Evolutionary conservation across 176 grass and related monocot genomes (phyloP).

Genomic region (Rhynchospora breviuscula): DNA sequence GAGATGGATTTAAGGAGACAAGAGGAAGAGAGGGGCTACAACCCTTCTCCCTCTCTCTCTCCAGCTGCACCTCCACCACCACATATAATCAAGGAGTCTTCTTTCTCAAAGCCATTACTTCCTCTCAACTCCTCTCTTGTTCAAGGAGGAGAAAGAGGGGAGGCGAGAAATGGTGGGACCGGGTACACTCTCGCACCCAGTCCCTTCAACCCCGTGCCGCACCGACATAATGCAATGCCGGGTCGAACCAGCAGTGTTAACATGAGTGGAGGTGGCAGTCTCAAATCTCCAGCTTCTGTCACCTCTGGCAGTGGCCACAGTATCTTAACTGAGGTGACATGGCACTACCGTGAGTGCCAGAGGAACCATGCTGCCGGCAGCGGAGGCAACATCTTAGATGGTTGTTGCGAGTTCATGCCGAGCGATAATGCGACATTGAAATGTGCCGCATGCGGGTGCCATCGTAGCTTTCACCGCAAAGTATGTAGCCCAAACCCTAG

Average conservation of each 20-base stretch:
- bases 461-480: slow-evolving; percentile 96
- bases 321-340: slow-evolving; percentile 15
- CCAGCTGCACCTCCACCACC: slow-evolving; percentile 17
- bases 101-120: slow-evolving; percentile 61
- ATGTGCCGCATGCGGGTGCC: slow-evolving; percentile 90
- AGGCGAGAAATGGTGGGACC: slow-evolving; percentile 7
- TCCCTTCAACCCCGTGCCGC: slow-evolving; percentile 14
- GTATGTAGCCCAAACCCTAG: slow-evolving; percentile 25
- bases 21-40: slow-evolving; percentile 17
- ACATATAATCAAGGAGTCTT: slow-evolving; percentile 19
- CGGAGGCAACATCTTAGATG: slow-evolving; percentile 81
- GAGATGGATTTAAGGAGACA: slow-evolving; percentile 27
- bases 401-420: slow-evolving; percentile 96
- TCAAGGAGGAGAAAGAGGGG: slow-evolving; percentile 20
- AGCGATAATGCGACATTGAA: slow-evolving; percentile 36
- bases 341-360: slow-evolving; percentile 81
- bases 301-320: not conserved
- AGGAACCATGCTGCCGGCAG: slow-evolving; percentile 76
- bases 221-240: slow-evolving; percentile 27
- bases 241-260: not conserved
- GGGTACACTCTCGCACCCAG: slow-evolving; percentile 12
- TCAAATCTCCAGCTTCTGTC: slow-evolving; percentile 11
- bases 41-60: slow-evolving; percentile 17
- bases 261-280: not conserved
- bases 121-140: slow-evolving; percentile 63